These are phyloP conservation scores for Ulota crispa DNA, from an alignment of 225 moss, liverwort and hornwort genomes.

Conservation along the genomic window DNA sequence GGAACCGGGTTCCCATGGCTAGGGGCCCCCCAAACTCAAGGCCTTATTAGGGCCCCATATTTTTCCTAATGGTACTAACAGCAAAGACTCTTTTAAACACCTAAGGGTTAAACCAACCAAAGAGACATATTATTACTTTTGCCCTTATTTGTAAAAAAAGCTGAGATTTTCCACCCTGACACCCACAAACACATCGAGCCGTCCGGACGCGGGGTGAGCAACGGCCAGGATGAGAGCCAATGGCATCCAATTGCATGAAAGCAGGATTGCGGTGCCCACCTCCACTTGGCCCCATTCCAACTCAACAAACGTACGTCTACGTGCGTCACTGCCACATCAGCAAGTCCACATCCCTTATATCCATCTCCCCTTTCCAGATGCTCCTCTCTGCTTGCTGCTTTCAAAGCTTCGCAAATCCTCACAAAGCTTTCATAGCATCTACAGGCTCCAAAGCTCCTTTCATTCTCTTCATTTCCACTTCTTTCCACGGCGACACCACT, in stretches of 20 bases:
- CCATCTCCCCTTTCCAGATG: not conserved
- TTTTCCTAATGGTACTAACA: too few relatives aligned
- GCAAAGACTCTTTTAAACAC: too few relatives aligned
- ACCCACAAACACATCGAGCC: too few relatives aligned
- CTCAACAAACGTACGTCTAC: not conserved
- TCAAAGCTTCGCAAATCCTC: not conserved
- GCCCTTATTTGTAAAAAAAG: too few relatives aligned
- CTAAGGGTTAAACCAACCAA: too few relatives aligned
- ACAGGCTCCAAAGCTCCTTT: slow-evolving; percentile 18
- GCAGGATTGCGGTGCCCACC: not conserved
- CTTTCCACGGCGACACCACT: not conserved
- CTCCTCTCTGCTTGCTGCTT: not conserved
- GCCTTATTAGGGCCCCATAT: too few relatives aligned
- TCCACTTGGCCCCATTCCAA: not conserved
- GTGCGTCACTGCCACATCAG: not conserved
- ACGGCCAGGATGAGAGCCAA: not conserved
- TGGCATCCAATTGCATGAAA: not conserved
- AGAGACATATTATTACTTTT: too few relatives aligned
- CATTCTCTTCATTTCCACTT: not conserved
- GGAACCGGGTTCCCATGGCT: too few relatives aligned
- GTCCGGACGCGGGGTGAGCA: too few relatives aligned
- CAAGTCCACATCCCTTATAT: not conserved
- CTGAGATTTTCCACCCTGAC: too few relatives aligned
- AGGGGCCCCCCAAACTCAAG: too few relatives aligned
- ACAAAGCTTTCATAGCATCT: not conserved